Base-by-base conservation (phyloP, 2,329 filamentous ascomycete species). In the Knufia petricola region DNA sequence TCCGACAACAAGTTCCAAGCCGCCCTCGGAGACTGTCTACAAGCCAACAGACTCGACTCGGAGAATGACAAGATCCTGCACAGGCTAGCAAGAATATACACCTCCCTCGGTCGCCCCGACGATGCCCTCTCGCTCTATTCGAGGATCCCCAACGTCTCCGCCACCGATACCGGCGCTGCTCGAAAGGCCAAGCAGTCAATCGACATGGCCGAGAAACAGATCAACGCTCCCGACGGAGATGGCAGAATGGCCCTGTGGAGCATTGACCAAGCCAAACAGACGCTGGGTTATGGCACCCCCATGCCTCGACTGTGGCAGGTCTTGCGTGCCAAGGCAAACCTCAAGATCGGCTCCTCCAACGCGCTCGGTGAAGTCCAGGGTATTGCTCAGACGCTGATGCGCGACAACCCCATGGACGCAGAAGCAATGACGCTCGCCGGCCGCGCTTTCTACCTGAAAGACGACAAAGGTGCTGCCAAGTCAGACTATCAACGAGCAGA, bases 281-380 rank as follows among this genome's bases (percentile, higher is more conserved):
- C 82, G 2, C 76, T 98, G 3, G 89, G 87, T 9, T 60, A 72
- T 9, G 78, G 79, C n/a, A 87, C 87, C 19, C 74, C 77, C 59
- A 85, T 83, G 68, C 92, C 92, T 31, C 81, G 90, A 63, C 92
- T 92, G 69, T 98, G 92, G 92, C 85, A 85, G 63, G 72, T 96
- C 53, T 83, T 98, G 81, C 81, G 87, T 30, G 90, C 87, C 50
- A 87, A 95, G 68, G 90, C 90, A 8, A 86, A 94, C 61, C 69
- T 98, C 52, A 90, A 89, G 70, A 94, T 96, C 82, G 87, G 85
- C 51, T 88, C 86, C 53, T 78, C 82, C 50, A 95, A 95, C 67
- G 82, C 87, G 9, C 73, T 95, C 6, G 89, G 88, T 28, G 89
- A 95, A 65, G 90, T 88, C 3, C 87, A 94, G 68, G 94, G 89